Evolutionary conservation across 2,329 filamentous ascomycete species (phyloP).

Genomic region (Laburnicola sp.): DNA sequence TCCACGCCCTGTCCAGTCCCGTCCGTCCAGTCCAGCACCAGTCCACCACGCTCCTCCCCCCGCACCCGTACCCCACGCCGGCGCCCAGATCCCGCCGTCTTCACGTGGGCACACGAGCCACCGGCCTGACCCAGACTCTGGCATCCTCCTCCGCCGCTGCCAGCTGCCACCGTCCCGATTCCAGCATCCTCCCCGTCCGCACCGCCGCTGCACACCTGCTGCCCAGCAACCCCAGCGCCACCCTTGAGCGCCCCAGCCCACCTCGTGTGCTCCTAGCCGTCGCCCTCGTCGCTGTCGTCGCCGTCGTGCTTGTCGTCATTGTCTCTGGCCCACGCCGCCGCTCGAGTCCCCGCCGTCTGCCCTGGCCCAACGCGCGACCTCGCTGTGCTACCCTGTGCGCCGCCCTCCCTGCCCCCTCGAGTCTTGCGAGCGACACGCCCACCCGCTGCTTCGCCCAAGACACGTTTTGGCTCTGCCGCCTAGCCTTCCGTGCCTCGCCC

Average conservation of each 20-base stretch:
- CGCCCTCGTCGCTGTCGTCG: no score
- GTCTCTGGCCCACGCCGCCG: background rate
- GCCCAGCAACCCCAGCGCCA: background rate
- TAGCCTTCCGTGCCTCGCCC: background rate
- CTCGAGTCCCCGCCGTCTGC: background rate
- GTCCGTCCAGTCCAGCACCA: no score
- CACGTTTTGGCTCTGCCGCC: conserved; percentile 5
- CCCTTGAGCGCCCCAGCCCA: background rate
- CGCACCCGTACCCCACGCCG: conserved; percentile 18
- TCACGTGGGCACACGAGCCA: conserved; percentile 38
- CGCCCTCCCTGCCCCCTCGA: conserved; percentile 9
- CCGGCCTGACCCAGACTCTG: background rate
- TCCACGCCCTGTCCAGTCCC: background rate
- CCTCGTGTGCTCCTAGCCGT: no score
- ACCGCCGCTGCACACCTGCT: background rate
- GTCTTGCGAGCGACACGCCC: conserved; percentile 32
- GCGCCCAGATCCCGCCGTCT: conserved; percentile 14
- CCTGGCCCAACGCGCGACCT: background rate
- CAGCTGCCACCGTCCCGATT: background rate
- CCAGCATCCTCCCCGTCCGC: background rate
- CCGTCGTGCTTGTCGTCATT: no score
- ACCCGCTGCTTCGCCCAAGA: conserved; percentile 20
- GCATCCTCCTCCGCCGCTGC: background rate
- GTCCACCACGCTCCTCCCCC: no score
- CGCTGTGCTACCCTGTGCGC: conserved; percentile 12